phyloP scores from a whole-genome alignment of 257 asterid genomes.

The Haberlea rhodopensis region DNA sequence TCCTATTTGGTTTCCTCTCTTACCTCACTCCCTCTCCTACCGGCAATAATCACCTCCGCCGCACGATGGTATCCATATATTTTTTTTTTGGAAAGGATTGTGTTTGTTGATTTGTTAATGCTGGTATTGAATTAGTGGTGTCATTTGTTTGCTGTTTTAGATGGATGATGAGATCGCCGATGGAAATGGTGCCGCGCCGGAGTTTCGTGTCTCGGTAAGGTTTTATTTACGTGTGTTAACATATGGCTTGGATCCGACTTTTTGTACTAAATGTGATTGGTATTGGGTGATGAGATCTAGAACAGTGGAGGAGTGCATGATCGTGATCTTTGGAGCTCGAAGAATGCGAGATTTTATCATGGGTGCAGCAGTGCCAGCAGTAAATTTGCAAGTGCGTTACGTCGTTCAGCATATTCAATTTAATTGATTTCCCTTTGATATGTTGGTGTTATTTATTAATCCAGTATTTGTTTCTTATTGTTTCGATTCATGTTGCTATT shows the following conservation, averaged over 20 bases:
- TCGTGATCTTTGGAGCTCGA: slow-evolving; percentile 83
- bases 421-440: not conserved
- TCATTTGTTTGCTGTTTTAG: slow-evolving; percentile 30
- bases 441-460: slow-evolving; percentile 20
- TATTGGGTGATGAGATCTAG: slow-evolving; percentile 56
- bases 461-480: slow-evolving; percentile 5
- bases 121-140: slow-evolving; percentile 22
- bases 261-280: slow-evolving; percentile 37
- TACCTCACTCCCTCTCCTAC: slow-evolving; percentile 72
- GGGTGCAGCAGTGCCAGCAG: slow-evolving; percentile 81
- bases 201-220: slow-evolving; percentile 60
- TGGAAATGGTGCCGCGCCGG: slow-evolving; percentile 25
- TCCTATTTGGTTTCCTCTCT: slow-evolving; percentile 52
- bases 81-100: slow-evolving; percentile 2
- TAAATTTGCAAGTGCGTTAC: slow-evolving; percentile 63
- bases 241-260: slow-evolving; percentile 39
- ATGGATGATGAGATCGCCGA: slow-evolving; percentile 29
- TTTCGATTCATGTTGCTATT: slow-evolving; percentile 11
- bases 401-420: slow-evolving; percentile 16
- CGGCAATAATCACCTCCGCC: slow-evolving; percentile 49
- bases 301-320: slow-evolving; percentile 39
- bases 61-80: slow-evolving; percentile 26
- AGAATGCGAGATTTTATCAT: slow-evolving; percentile 52
- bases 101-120: slow-evolving; percentile 14
- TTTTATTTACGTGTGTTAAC: slow-evolving; percentile 17